Evolutionary conservation across 2,329 filamentous ascomycete species (phyloP).

Genomic region (Diaporthe sp.): DNA sequence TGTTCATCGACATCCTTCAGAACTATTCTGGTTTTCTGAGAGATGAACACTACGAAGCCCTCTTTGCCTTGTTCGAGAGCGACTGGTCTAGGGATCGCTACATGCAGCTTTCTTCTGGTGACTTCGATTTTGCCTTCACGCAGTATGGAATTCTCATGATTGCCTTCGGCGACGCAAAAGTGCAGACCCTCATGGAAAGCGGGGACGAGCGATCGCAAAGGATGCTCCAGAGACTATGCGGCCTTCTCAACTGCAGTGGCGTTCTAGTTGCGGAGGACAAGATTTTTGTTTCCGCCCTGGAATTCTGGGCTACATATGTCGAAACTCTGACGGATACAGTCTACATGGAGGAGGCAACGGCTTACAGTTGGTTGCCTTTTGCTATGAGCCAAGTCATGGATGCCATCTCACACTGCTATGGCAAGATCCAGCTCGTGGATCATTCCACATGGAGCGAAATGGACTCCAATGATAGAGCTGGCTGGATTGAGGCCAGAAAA

Average conservation of each 20-base stretch:
- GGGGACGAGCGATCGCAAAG: slow-evolving; percentile 63
- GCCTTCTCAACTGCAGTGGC: slow-evolving; percentile 75
- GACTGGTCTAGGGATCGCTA: slow-evolving; percentile 71
- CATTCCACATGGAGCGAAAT: slow-evolving; percentile 70
- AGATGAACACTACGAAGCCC: slow-evolving; percentile 66
- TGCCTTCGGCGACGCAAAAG: slow-evolving; percentile 76
- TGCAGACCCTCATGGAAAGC: slow-evolving; percentile 69
- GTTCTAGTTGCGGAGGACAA: slow-evolving; percentile 79
- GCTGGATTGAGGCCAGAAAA: slow-evolving; percentile 79
- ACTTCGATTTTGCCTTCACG: slow-evolving; percentile 74
- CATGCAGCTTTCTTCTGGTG: slow-evolving; percentile 66
- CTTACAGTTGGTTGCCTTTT: slow-evolving; percentile 67
- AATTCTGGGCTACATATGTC: slow-evolving; percentile 85
- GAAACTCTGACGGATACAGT: slow-evolving; percentile 74
- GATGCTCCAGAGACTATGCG: slow-evolving; percentile 71
- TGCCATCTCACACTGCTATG: slow-evolving; percentile 75
- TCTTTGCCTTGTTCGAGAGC: slow-evolving; percentile 72
- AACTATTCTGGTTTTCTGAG: slow-evolving; percentile 75
- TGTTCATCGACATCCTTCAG: slow-evolving; percentile 74
- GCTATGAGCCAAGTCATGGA: slow-evolving; percentile 72
- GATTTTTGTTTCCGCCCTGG: slow-evolving; percentile 79
- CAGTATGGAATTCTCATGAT: slow-evolving; percentile 76
- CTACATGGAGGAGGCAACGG: slow-evolving; percentile 61
- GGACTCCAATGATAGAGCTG: slow-evolving; percentile 77
- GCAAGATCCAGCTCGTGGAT: slow-evolving; percentile 77